These are phyloP conservation scores for Metarhizium anisopliae DNA, from an alignment of 2,329 filamentous ascomycete genomes.

Conservation along the genomic window DNA sequence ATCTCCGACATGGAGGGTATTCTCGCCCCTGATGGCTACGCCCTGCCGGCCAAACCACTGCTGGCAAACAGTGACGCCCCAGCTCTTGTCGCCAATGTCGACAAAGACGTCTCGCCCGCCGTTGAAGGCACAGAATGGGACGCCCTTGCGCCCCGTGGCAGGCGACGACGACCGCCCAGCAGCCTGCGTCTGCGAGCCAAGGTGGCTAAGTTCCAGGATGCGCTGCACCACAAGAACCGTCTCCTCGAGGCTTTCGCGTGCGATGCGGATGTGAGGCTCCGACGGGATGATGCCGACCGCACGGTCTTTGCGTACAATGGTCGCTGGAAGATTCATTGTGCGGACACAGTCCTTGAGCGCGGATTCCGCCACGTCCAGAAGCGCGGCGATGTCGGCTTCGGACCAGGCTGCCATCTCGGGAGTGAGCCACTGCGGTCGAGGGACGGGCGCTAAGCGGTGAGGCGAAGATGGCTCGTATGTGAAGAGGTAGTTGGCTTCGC, in stretches of 20 bases:
- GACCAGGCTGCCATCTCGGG: slow-evolving; percentile 71
- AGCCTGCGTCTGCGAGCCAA: slow-evolving; percentile 21
- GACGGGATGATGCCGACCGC: slow-evolving; percentile 67
- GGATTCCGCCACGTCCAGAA: slow-evolving; percentile 84
- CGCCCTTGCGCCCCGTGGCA: slow-evolving; percentile 15
- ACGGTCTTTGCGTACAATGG: slow-evolving; percentile 78
- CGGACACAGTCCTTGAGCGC: slow-evolving; percentile 75
- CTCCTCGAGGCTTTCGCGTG: slow-evolving; percentile 86
- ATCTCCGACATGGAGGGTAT: slow-evolving; percentile 90
- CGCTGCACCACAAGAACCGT: slow-evolving; percentile 92
- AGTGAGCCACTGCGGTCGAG: slow-evolving; percentile 61
- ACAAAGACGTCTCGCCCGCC: slow-evolving; percentile 97
- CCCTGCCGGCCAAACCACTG: slow-evolving; percentile 63
- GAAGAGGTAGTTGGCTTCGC: slow-evolving; percentile 94
- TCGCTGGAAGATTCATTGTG: slow-evolving; percentile 70
- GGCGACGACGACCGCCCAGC: slow-evolving; percentile 13
- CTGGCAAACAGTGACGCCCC: slow-evolving; percentile 90
- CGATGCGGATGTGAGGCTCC: slow-evolving; percentile 55
- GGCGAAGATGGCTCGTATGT: slow-evolving; percentile 58
- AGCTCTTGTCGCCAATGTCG: slow-evolving; percentile 95
- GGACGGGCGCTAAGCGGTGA: slow-evolving; percentile 59
- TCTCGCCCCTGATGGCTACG: slow-evolving; percentile 53
- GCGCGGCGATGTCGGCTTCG: slow-evolving; percentile 62
- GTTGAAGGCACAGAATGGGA: slow-evolving; percentile 98
- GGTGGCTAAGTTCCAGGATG: slow-evolving; percentile 74